Evolutionary conservation across 2,329 filamentous ascomycete genomes (phyloP), one percentile per base, ranked within the genome.

Genomic region (Tolypocladium paradoxum): DNA sequence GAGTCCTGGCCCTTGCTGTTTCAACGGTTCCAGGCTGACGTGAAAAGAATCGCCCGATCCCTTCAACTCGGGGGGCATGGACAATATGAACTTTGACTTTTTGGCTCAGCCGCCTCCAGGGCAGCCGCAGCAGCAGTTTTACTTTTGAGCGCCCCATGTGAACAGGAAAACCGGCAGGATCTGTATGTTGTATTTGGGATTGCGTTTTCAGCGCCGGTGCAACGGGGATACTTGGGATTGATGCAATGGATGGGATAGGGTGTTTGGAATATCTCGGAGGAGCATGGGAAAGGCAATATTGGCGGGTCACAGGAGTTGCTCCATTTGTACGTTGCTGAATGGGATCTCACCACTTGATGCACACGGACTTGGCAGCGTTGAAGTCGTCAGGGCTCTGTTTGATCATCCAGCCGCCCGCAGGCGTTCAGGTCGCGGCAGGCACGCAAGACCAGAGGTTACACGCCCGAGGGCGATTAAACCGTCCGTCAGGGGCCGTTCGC

Each of bases 81-180:
- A 82, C 60, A 66, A 74, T 35, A 75, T 83, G 72, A 82, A 76
- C 61, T 82, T 82, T 65, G 79, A 82, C 60, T 83, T 83, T 57
- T 64, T 81, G 53, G 77, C 79, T 0, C 79, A 82, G 58, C 77
- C 78, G 9, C 78, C 79, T 6, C 79, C 79, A 0, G 79, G 79
- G 4, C 79, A 82, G 57, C 74, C 77, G 18, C 74, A 76, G 56
- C 78, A 80, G 56, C 77, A 78, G 57, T 82, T 78, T 57, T 82
- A 82, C 61, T 83, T 80, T 57, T 82, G 65, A 47, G 14, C 6
- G 6, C 24, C 18, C 27, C 43, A 7, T 9, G 6, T 31, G 43
- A 27, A 14, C 5, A 45, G 22, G 22, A 27, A 46, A 31, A 46
- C 11, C 3, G 40, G 22, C 40, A 29, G 27, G 43, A 31, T 6